A percentile compares a stretch with the other conserved stretches of the same genome.
Evolutionary conservation across 768 basidiomycete species (phyloP).

Genomic region (Mrakia blollopis): DNA sequence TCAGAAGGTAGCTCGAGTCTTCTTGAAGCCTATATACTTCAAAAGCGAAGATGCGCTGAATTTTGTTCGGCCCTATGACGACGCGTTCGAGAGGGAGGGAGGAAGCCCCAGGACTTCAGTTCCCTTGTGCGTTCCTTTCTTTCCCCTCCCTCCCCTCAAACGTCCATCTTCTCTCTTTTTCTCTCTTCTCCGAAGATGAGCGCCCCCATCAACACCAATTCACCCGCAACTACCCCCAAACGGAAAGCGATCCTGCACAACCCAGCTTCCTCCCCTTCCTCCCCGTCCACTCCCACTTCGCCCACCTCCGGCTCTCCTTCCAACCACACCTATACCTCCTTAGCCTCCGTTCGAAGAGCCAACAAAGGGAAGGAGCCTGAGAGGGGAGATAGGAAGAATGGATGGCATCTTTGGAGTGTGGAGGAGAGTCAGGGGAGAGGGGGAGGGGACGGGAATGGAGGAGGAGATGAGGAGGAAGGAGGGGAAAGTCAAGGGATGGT

Average conservation of each 20-base stretch:
- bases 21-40: no score
- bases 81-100: no score
- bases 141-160: not conserved
- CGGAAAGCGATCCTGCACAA: conserved; percentile 2
- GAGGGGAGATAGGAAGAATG: conserved; percentile 26
- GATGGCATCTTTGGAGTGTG: conserved; percentile 28
- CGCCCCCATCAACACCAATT: not conserved
- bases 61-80: no score
- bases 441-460: not conserved
- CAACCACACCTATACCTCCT: conserved; percentile 30
- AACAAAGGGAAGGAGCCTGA: conserved; percentile 30
- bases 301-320: conserved; percentile 3
- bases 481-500: not conserved
- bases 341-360: conserved; percentile 26
- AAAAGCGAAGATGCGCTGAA: no score
- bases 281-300: not conserved
- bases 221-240: not conserved
- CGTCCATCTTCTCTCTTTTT: not conserved
- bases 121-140: not conserved
- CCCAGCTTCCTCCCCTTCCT: not conserved
- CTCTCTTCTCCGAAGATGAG: not conserved
- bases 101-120: not conserved
- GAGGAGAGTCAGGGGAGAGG: conserved; percentile 4
- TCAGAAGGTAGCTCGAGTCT: no score
- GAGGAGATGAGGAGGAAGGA: conserved; percentile 1